These are phyloP conservation scores for Neckera pumila DNA, from an alignment of 225 moss, liverwort and hornwort genomes.

Conservation along the genomic window DNA sequence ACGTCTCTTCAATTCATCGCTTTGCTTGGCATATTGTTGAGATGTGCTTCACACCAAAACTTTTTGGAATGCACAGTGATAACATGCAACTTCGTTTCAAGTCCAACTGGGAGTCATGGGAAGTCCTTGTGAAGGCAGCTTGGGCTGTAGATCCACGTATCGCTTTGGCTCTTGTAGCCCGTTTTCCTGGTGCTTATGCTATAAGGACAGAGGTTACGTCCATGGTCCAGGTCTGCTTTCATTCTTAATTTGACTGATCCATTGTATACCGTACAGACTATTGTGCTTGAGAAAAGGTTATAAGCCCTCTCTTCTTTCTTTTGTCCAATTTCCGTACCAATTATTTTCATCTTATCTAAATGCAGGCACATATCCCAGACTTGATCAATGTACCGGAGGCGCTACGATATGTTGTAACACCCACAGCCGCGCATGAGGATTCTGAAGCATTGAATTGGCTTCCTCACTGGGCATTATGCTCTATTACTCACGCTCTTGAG, in stretches of 20 bases:
- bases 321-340: neutral
- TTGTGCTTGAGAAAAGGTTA: neutral
- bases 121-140: conserved; percentile 56
- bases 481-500: conserved; percentile 71
- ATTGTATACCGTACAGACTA: neutral
- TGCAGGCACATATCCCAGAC: conserved; percentile 53
- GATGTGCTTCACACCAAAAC: neutral
- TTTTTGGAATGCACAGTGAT: conserved; percentile 15
- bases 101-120: conserved; percentile 55
- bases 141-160: conserved; percentile 77
- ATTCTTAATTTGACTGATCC: neutral
- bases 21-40: neutral
- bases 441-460: conserved; percentile 63
- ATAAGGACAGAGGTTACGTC: conserved; percentile 53
- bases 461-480: conserved; percentile 76
- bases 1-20: neutral
- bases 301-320: neutral
- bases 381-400: conserved; percentile 63
- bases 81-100: conserved; percentile 40
- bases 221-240: conserved; percentile 58
- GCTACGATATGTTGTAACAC: conserved; percentile 66
- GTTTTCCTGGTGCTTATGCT: conserved; percentile 54
- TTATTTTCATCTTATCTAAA: neutral
- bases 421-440: conserved; percentile 60
- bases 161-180: conserved; percentile 58